Percentiles rank a stretch among this genome's conserved stretches.
Conservation (phyloP, 1,284 basidiomycete genomes). For the Trametes polyzona region DNA sequence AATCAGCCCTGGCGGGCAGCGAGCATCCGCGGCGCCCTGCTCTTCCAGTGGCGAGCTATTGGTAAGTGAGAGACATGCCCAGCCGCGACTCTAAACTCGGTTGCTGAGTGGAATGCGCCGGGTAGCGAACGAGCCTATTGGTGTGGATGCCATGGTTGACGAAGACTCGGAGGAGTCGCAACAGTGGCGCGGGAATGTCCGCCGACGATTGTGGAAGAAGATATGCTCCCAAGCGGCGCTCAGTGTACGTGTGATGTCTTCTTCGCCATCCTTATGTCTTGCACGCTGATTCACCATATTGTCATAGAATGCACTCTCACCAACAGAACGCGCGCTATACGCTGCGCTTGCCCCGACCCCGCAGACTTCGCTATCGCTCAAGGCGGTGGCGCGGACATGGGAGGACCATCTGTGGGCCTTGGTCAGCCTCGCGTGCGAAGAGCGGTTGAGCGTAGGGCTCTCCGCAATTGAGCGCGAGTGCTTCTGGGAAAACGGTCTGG, state of each 20-base stretch:
- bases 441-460: slow-evolving; percentile 70
- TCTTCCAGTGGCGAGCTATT: slow-evolving; percentile 77
- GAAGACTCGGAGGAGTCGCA: slow-evolving; percentile 47
- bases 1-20: slow-evolving; percentile 93
- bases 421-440: slow-evolving; percentile 84
- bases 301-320: slow-evolving; percentile 64
- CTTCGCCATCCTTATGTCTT: not conserved
- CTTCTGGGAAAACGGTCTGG: slow-evolving; percentile 66
- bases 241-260: slow-evolving; percentile 59
- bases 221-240: slow-evolving; percentile 80
- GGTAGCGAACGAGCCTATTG: slow-evolving; percentile 52
- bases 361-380: slow-evolving; percentile 77
- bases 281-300: not conserved
- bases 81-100: not conserved
- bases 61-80: slow-evolving; percentile 44
- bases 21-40: slow-evolving; percentile 75
- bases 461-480: slow-evolving; percentile 51
- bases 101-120: not conserved
- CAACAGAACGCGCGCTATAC: slow-evolving; percentile 84
- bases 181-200: slow-evolving; percentile 72
- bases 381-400: slow-evolving; percentile 86
- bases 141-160: slow-evolving; percentile 57
- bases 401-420: slow-evolving; percentile 96
- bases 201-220: slow-evolving; percentile 83
- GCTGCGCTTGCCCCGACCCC: slow-evolving; percentile 84